These are phyloP conservation scores for Blastomyces parvus DNA, from an alignment of 2,329 filamentous ascomycete genomes.

Conservation along the genomic window DNA sequence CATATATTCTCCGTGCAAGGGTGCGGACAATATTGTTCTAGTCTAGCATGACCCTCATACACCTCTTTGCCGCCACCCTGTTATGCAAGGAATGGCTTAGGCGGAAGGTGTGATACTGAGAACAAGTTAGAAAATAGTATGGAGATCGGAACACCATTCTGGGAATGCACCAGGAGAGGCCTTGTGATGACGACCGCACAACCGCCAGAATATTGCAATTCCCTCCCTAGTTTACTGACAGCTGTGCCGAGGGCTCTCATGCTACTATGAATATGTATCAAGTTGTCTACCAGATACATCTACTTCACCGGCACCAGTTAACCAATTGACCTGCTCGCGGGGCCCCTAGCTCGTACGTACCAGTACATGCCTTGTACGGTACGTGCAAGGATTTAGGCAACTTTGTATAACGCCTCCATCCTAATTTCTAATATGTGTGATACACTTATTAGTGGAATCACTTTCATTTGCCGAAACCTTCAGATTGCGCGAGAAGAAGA, in stretches of 20 bases:
- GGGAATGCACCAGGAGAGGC: no score
- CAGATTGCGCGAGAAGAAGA: neutral
- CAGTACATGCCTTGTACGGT: neutral
- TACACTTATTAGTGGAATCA: neutral
- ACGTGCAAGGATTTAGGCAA: neutral
- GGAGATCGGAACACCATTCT: neutral
- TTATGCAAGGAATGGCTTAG: neutral
- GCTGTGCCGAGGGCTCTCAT: neutral
- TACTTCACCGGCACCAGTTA: neutral
- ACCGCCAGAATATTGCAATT: no score
- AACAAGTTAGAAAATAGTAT: neutral
- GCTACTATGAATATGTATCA: neutral
- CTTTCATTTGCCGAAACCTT: constrained; percentile 5
- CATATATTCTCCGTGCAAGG: neutral
- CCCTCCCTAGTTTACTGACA: neutral
- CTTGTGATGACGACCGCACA: neutral
- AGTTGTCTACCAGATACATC: neutral
- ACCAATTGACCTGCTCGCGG: no score
- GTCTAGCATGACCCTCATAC: neutral
- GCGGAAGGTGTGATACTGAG: no score
- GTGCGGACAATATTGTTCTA: neutral
- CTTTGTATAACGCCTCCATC: neutral
- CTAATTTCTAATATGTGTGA: neutral
- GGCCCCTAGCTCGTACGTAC: neutral
- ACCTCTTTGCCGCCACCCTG: neutral